Evolutionary conservation across 164 flowering plant genomes (phyloP), one percentile per base, ranked within the genome.

Genomic region (Stephania yunnanensis): DNA sequence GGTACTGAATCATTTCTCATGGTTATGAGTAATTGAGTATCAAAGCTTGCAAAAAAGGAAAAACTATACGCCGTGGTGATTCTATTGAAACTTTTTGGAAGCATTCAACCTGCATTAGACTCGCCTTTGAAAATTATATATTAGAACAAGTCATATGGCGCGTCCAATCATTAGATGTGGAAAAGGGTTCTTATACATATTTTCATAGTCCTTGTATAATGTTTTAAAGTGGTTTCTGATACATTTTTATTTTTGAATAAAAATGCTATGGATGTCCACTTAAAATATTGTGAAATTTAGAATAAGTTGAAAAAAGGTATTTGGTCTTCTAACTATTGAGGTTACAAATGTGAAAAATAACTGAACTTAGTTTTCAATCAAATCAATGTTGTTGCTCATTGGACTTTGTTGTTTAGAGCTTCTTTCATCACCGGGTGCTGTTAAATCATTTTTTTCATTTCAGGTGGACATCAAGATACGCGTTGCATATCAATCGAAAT

Each of bases 401-500:
- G 55, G 55, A 50, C 12, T 50, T 50, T 50, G 53, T 50, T 50
- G 12, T 50, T 50, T 50, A 50, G 15, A 36, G 15, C 12, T 50
- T 50, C 15, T 9, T 50, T 50, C 55, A 10, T 50, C 55, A 50
- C 15, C 55, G 15, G 55, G 9, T 50, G 55, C 55, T 50, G 13
- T 30, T 66, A 25, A 7, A 19, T 66, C 31, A n/a, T 3, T 10
- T 53, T 69, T 58, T 76, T 55, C 13, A 68, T 81, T 74, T 78
- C 88, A 94, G 98, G 92, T 80, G 22, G 20, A 29, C 67, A 30
- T 72, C 77, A 78, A 76, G 89, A 71, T 67, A 79, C 74, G 20
- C 80, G 81, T 5, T 90, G 92, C 84, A 78, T 93, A 78, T 85
- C 89, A 70, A 91, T 95, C 42, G 98, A 95, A 87, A 87, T 91